Conservation (phyloP, 176 grass and related monocot species). For the Cenchrus americanus region DNA sequence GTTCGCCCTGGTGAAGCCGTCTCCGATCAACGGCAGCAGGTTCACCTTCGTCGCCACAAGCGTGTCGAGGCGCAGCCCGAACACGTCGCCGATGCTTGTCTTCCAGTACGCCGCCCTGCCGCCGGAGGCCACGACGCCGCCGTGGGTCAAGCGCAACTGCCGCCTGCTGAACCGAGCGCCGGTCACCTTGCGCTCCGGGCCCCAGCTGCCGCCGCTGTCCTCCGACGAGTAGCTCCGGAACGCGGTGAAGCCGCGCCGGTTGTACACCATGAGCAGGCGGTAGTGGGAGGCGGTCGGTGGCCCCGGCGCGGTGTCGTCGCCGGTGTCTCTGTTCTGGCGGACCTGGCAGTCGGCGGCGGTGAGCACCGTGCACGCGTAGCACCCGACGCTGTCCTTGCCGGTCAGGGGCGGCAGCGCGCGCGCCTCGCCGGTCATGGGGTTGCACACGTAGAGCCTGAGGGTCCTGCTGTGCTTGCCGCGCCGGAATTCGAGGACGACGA, state of each 20-base stretch:
- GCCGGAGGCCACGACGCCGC: background rate
- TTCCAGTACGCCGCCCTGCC: background rate
- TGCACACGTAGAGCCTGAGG: background rate
- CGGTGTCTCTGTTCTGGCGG: too few species aligned
- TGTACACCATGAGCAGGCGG: conserved; percentile 6
- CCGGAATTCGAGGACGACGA: background rate
- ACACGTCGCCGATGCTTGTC: background rate
- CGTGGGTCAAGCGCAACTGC: background rate
- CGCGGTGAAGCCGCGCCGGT: background rate
- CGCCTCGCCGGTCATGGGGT: background rate
- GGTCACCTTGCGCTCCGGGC: background rate
- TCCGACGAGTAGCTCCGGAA: background rate
- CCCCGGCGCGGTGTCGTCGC: too few species aligned
- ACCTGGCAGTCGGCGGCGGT: background rate
- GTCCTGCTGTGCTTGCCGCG: background rate
- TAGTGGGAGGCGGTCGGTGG: background rate
- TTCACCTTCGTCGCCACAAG: background rate
- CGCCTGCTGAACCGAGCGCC: too few species aligned
- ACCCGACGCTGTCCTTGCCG: background rate
- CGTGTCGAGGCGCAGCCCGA: background rate
- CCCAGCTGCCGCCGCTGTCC: background rate
- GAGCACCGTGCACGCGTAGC: conserved; percentile 7
- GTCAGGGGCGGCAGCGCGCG: background rate
- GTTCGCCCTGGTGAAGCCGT: background rate
- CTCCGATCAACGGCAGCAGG: too few species aligned